phyloP scores from a whole-genome alignment of 2,329 filamentous ascomycete genomes.

The Colletotrichum sublineola region DNA sequence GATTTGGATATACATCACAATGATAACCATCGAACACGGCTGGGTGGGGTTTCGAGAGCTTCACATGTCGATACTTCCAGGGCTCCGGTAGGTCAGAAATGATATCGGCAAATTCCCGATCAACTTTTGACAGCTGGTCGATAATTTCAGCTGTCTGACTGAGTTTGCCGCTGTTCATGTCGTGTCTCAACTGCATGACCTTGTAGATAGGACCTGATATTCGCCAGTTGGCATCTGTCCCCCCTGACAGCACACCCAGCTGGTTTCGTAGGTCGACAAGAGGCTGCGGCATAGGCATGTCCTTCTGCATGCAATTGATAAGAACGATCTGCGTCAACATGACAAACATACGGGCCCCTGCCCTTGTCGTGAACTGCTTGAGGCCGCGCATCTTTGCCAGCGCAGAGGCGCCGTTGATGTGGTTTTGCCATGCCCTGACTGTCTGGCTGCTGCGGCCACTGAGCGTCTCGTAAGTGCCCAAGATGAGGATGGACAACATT shows the following conservation, averaged over 20 bases:
- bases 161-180: constrained; percentile 57
- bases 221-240: constrained; percentile 56
- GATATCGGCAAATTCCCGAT: constrained; percentile 58
- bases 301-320: constrained; percentile 65
- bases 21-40: constrained; percentile 55
- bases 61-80: constrained; percentile 59
- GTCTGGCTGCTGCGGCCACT: constrained; percentile 61
- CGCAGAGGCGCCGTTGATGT: constrained; percentile 65
- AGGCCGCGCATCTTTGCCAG: constrained; percentile 64
- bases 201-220: constrained; percentile 60
- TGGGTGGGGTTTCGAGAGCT: constrained; percentile 55
- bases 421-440: constrained; percentile 65
- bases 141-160: constrained; percentile 53
- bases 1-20: constrained; percentile 62
- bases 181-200: constrained; percentile 61
- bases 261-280: constrained; percentile 62
- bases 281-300: constrained; percentile 61
- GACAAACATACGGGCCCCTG: constrained; percentile 65
- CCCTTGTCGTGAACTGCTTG: constrained; percentile 59
- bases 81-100: constrained; percentile 54
- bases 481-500: constrained; percentile 65
- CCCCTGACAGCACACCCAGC: constrained; percentile 53
- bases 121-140: constrained; percentile 55
- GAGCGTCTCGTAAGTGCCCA: constrained; percentile 68
- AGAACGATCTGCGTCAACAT: constrained; percentile 66